Conservation (phyloP, 305 asterid genomes). For the Rubia balearica region DNA sequence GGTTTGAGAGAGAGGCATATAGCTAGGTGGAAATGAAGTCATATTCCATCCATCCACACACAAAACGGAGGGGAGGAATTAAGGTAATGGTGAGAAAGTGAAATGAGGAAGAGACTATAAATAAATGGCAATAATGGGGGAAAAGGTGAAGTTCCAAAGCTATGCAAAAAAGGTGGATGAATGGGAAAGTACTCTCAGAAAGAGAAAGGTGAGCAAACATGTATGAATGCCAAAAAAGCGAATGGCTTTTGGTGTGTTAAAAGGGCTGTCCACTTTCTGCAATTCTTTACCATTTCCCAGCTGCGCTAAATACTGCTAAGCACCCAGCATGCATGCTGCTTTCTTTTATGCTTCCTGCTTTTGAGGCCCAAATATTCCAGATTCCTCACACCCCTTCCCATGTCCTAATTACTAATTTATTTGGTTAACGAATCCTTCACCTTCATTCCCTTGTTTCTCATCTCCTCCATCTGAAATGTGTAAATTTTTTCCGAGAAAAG, state of each 20-base stretch:
- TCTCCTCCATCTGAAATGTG: too few species aligned
- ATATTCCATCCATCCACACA: not conserved
- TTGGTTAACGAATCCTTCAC: too few species aligned
- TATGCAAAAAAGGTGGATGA: constrained; percentile 38
- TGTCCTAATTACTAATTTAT: constrained; percentile 10
- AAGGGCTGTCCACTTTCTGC: constrained; percentile 99
- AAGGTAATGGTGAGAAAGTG: not conserved
- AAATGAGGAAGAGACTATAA: not conserved
- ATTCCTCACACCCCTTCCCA: constrained; percentile 48
- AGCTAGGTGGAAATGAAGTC: constrained; percentile 2
- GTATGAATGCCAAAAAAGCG: constrained; percentile 32
- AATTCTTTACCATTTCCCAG: constrained; percentile 19
- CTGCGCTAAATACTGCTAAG: constrained; percentile 9
- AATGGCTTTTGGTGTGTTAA: constrained; percentile 62
- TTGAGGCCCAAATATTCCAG: constrained; percentile 42
- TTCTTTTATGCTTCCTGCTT: constrained; percentile 40
- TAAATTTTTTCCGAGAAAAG: too few species aligned
- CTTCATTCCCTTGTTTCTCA: not conserved
- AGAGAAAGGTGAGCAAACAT: constrained; percentile 23
- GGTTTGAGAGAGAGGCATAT: constrained; percentile 1
- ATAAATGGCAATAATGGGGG: constrained; percentile 17
- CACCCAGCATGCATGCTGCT: constrained; percentile 31
- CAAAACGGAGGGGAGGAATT: not conserved
- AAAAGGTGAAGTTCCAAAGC: constrained; percentile 31
- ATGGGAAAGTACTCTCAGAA: constrained; percentile 43